Evolutionary conservation across 768 basidiomycete genomes (phyloP), one percentile per base, ranked within the genome.

Genomic region (Amanita fuliginea): DNA sequence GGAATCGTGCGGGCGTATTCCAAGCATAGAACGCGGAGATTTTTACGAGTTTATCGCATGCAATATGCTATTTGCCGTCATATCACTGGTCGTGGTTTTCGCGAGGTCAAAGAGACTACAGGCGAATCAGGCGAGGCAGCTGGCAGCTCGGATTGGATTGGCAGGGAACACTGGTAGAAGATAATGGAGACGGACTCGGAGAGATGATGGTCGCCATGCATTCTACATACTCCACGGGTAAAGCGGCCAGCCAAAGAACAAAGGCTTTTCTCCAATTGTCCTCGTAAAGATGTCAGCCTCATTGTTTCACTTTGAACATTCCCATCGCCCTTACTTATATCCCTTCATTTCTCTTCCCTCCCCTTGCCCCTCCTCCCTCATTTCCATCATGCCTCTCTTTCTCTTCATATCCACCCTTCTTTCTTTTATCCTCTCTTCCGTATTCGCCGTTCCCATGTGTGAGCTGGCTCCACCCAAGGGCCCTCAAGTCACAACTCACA

Each of bases 31-130:
- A 65, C 78, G 83, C 39, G 83, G 76, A 6, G 90, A 93, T 63
- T 97, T 89, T 61, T 88, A 80, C 67, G 92, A 96, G 62, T 97
- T 96, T 64, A 66, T 94, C 6, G 90, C 81, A 21, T 83, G 88
- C 60, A 95, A 93, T 60, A 57, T 87, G 26, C 55, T 84, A 10
- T 83, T 96, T 59, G 81, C 80, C 1, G 65, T 74, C 1, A 64
- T 86, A 9, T 79, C 86, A 1, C 62, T 92, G 21, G 67, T 71
- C 18, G 64, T 91, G 14, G 71, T 92, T 33, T 72, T 87, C 46
- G 71, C 80, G 49, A 74, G 92, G 41, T 81, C 83, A 39, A 78
- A 76, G 55, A 72, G 78, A 55, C 65, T 89, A 51, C 80, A 84
- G 42, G 71, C 81, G 19, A 67, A 81, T 54, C 90, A 92, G 48